These are phyloP conservation scores for Friedmanniomyces simplex DNA, from an alignment of 495 filamentous ascomycete species.

Conservation along the genomic window DNA sequence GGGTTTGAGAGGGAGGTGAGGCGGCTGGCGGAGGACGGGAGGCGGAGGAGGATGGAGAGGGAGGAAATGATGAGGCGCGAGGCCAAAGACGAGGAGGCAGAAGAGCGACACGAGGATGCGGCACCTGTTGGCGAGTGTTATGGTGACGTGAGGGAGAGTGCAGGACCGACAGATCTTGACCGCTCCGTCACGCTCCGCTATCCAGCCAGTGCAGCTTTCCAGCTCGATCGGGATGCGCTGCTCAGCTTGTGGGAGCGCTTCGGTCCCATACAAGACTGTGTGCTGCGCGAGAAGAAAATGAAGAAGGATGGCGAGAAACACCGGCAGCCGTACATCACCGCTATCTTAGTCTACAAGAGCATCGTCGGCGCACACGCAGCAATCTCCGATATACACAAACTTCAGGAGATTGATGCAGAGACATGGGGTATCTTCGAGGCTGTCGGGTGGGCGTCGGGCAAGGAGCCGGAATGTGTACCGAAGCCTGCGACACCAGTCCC, in stretches of 20 bases:
- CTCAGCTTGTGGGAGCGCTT: conserved; percentile 41
- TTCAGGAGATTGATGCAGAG: conserved; percentile 34
- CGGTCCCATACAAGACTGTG: conserved; percentile 45
- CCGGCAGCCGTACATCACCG: conserved; percentile 6
- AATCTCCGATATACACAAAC: conserved; percentile 39
- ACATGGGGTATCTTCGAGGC: conserved; percentile 42
- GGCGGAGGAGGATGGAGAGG: conserved; percentile 30
- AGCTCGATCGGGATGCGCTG: conserved; percentile 38
- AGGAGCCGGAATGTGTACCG: conserved; percentile 31
- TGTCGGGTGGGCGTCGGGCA: conserved; percentile 47
- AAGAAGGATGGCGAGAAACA: conserved; percentile 36
- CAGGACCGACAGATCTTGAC: conserved; percentile 36
- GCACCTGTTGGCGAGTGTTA: neutral
- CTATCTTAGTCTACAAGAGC: conserved; percentile 45
- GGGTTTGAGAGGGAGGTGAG: conserved; percentile 50
- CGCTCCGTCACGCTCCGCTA: conserved; percentile 50
- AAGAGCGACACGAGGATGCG: neutral
- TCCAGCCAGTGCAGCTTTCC: neutral
- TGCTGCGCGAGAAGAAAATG: conserved; percentile 45
- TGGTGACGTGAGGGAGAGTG: neutral
- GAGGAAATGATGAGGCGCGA: conserved; percentile 26
- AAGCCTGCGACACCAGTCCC: conserved; percentile 1
- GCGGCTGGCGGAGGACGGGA: conserved; percentile 54
- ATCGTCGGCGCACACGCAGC: conserved; percentile 52
- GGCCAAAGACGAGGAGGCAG: neutral